Base-by-base conservation (phyloP, 768 basidiomycete species). In the Lactifluus hygrophoroides region DNA sequence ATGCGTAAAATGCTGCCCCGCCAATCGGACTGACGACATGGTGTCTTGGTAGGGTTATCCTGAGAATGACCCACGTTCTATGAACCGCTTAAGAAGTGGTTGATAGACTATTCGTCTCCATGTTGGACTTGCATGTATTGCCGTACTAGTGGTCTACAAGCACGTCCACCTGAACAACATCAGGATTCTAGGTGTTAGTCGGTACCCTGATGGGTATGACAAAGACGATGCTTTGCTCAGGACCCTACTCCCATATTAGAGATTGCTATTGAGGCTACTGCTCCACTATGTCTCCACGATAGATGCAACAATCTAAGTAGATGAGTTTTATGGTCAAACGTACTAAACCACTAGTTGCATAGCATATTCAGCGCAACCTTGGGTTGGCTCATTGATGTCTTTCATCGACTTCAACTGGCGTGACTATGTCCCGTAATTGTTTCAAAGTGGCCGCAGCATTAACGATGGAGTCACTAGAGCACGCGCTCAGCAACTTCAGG, bases 401-500 rank as follows among this genome's bases (percentile, higher is more conserved):
- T 32, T 34, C 16, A 21, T 23, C 48, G 14, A 13, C 14, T 17
- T 28, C 43, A 45, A 2, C 11, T 10, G 34, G 49, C 14, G 43
- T 11, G 25, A 16, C 25, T 10, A 21, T n/a, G 11, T 40, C 19
- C 25, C 21, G 48, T 45, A 60, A 40, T 37, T 50, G 42, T 37
- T 30, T 48, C 19, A 60, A 17, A 9, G 34, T 32, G n/a, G 21
- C 35, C 16, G 2, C n/a, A 28, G 28, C 42, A n/a, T 60, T 48
- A 7, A 14, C 25, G 30, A 28, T 27, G 13, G 58, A 54, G 30
- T n/a, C 52, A 44, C 27, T 17, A 10, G 32, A 60, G 35, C 48
- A 50, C 32, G 7, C 37, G 27, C 21, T 40, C 54, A 60, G 27
- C 47, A 50, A 42, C 38, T 55, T 60, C 53, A 55, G n/a, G 21